A percentile compares a stretch with the other conserved stretches of the same genome.
These are phyloP conservation scores for Metschnikowia anglica DNA, from an alignment of 805 yeast species.

Conservation along the genomic window DNA sequence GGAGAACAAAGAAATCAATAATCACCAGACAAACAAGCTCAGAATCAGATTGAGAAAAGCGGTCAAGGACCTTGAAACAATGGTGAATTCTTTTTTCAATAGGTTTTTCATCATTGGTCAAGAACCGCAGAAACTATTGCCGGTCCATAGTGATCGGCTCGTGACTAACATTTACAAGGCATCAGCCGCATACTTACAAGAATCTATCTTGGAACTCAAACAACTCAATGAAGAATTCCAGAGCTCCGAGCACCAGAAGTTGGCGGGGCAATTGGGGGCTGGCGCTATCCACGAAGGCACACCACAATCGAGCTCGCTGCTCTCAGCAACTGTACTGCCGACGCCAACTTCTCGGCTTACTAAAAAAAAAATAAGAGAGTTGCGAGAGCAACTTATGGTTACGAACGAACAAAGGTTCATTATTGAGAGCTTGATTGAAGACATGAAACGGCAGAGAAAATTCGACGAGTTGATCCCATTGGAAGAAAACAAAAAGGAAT, in stretches of 20 bases:
- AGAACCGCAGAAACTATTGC: conserved; percentile 1
- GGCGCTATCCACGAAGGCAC: background rate
- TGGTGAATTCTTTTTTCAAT: conserved; percentile 25
- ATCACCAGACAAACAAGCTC: conserved; percentile 21
- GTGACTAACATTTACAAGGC: conserved; percentile 55
- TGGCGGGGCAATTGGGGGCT: conserved; percentile 13
- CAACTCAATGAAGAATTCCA: conserved; percentile 50
- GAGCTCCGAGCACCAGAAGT: conserved; percentile 26
- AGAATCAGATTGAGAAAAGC: conserved; percentile 24
- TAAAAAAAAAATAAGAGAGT: conserved; percentile 53
- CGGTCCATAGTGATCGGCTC: conserved; percentile 21
- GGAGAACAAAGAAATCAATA: conserved; percentile 16
- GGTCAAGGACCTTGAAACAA: conserved; percentile 35
- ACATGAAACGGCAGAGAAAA: conserved; percentile 61
- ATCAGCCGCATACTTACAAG: conserved; percentile 62
- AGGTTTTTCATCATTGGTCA: conserved; percentile 9
- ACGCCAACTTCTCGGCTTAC: conserved; percentile 34
- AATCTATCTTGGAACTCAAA: conserved; percentile 62
- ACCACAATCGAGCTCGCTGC: conserved; percentile 4
- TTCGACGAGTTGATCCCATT: conserved; percentile 74
- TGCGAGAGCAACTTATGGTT: conserved; percentile 79
- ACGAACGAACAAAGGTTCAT: conserved; percentile 79
- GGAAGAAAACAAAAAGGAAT: conserved; percentile 55
- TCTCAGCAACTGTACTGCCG: conserved; percentile 8
- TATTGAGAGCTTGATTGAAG: conserved; percentile 61